Conservation (phyloP, 2,329 filamentous ascomycete species). For the Aureobasidium namibiae region DNA sequence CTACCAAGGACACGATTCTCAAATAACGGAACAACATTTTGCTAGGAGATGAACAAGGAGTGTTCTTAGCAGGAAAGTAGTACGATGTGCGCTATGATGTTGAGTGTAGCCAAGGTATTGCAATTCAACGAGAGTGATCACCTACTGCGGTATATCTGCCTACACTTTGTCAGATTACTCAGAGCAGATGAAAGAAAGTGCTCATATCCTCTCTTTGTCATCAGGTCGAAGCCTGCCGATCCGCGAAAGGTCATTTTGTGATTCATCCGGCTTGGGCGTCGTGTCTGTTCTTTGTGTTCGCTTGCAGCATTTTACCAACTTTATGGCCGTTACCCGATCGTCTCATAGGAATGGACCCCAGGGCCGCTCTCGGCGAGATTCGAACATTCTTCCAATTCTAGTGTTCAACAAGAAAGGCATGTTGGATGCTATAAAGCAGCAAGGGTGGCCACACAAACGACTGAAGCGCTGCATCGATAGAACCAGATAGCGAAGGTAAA, state of each 20-base stretch:
- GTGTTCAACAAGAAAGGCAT: not conserved
- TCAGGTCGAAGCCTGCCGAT: not conserved
- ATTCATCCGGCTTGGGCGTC: not conserved
- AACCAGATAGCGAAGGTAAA: too few species aligned
- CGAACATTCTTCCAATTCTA: not conserved
- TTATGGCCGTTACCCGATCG: not conserved
- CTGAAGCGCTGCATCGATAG: not conserved
- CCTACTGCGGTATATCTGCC: not conserved
- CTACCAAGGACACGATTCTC: not conserved
- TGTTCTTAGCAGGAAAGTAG: not conserved
- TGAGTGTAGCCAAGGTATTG: not conserved
- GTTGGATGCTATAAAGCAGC: not conserved
- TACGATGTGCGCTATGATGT: not conserved
- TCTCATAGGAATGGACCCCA: too few species aligned
- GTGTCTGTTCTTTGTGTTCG: not conserved
- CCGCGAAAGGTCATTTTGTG: not conserved
- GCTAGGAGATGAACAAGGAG: not conserved
- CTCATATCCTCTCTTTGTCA: not conserved
- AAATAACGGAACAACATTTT: not conserved
- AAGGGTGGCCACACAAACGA: too few species aligned
- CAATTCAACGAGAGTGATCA: not conserved
- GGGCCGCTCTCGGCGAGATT: not conserved
- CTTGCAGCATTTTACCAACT: not conserved
- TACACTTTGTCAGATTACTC: not conserved
- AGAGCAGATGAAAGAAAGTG: not conserved